These are phyloP conservation scores for Amaranthus palmeri DNA, from an alignment of 148 eudicot genomes.

Conservation along the genomic window DNA sequence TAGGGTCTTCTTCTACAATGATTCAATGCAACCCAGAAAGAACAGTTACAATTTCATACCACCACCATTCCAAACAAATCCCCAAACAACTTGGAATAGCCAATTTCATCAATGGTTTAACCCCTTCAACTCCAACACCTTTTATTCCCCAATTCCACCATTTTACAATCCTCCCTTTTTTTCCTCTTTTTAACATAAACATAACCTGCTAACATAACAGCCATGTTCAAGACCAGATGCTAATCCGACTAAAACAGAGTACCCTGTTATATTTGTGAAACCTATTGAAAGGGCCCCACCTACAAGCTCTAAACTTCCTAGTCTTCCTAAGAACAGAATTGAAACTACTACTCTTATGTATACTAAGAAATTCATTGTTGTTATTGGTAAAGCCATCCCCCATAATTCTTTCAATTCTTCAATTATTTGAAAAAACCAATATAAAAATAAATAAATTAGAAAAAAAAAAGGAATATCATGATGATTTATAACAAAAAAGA, in stretches of 20 bases:
- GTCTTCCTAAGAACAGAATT: conserved; percentile 72
- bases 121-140: conserved; percentile 28
- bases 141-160: conserved; percentile 25
- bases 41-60: conserved; percentile 93
- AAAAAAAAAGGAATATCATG: neutral
- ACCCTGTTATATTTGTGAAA: conserved; percentile 93
- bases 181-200: conserved; percentile 45
- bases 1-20: too few species aligned
- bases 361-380: conserved; percentile 76
- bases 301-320: conserved; percentile 79
- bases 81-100: conserved; percentile 80
- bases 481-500: neutral
- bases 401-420: conserved; percentile 81
- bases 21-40: conserved; percentile 45
- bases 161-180: conserved; percentile 10
- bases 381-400: conserved; percentile 80
- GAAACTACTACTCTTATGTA: conserved; percentile 70
- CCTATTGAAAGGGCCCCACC: conserved; percentile 94
- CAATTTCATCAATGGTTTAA: conserved; percentile 48
- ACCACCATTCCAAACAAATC: conserved; percentile 98
- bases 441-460: neutral
- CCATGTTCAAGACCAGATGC: conserved; percentile 88
- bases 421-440: conserved; percentile 35
- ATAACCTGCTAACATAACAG: conserved; percentile 60
- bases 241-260: conserved; percentile 77